A percentile compares a stretch with the other conserved stretches of the same genome.
Conservation (phyloP, 768 basidiomycete species). For the Suillus lakei region DNA sequence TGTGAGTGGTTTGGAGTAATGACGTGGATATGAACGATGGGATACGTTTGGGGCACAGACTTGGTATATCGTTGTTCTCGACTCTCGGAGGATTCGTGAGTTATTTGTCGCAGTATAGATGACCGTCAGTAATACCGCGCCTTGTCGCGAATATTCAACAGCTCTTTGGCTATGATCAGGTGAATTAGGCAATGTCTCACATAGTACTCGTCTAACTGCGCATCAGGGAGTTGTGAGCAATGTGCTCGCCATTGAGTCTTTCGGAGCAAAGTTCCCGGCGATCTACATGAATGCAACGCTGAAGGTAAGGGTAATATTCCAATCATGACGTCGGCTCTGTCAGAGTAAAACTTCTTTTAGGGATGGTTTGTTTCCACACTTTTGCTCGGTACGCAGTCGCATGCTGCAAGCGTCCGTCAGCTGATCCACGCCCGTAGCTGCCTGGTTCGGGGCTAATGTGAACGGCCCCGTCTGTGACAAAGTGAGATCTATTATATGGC, state of each 20-base stretch:
- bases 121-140: not conserved
- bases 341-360: slow-evolving; percentile 16
- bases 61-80: slow-evolving; percentile 37
- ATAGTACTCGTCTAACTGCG: not conserved
- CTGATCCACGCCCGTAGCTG: slow-evolving; percentile 25
- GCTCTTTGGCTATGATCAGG: slow-evolving; percentile 41
- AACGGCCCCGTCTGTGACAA: slow-evolving; percentile 39
- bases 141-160: slow-evolving; percentile 9
- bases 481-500: slow-evolving; percentile 1
- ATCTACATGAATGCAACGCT: slow-evolving; percentile 34
- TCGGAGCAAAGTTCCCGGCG: slow-evolving; percentile 39
- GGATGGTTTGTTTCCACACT: slow-evolving; percentile 41
- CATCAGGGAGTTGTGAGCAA: slow-evolving; percentile 38
- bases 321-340: not conserved
- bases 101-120: slow-evolving; percentile 8
- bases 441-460: slow-evolving; percentile 34
- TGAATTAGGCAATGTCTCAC: slow-evolving; percentile 5
- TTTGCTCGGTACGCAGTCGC: slow-evolving; percentile 28
- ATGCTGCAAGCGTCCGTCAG: not conserved
- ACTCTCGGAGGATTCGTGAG: slow-evolving; percentile 37
- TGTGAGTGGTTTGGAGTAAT: slow-evolving; percentile 23
- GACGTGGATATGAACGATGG: not conserved
- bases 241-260: slow-evolving; percentile 39
- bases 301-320: slow-evolving; percentile 21
- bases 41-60: slow-evolving; percentile 17